phyloP scores from a whole-genome alignment of 2,329 filamentous ascomycete species.

The Sordariomycetes sp. region DNA sequence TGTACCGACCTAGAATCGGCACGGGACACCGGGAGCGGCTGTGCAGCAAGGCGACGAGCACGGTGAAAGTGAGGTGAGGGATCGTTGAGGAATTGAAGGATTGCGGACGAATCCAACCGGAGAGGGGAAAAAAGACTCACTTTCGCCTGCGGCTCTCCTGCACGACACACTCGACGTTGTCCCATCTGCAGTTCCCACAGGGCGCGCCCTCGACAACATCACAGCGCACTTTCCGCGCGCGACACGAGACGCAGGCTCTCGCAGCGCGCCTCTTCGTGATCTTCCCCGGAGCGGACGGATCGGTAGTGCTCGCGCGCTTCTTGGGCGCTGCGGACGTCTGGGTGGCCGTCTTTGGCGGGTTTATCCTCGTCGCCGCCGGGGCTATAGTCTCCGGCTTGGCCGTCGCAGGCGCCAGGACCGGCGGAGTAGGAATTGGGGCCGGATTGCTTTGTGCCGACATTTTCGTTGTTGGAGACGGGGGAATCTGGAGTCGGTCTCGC shows the following conservation, averaged over 20 bases:
- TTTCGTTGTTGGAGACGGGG: neutral
- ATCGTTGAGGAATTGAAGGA: neutral
- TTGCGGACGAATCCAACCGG: neutral
- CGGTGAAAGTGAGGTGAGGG: neutral
- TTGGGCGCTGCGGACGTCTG: neutral
- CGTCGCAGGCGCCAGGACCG: neutral
- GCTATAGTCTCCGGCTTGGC: neutral
- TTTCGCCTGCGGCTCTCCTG: constrained; percentile 77
- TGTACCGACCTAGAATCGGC: neutral
- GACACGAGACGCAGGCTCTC: constrained; percentile 79
- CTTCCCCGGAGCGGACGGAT: constrained; percentile 25
- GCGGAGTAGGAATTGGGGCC: constrained; percentile 1
- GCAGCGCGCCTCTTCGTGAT: constrained; percentile 71
- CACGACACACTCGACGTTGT: constrained; percentile 64
- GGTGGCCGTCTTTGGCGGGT: neutral
- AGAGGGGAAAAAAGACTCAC: constrained; percentile 35
- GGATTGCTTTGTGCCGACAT: constrained; percentile 2
- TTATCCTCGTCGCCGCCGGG: neutral
- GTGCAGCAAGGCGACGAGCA: neutral
- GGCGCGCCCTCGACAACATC: constrained; percentile 83
- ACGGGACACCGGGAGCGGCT: neutral
- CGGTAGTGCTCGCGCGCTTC: constrained; percentile 18
- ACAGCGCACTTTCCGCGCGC: constrained; percentile 82
- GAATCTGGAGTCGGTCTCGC: neutral
- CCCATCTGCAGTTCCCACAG: constrained; percentile 76